Evolutionary conservation across 257 asterid species (phyloP).

Genomic region (Lithospermum erythrorhizon): DNA sequence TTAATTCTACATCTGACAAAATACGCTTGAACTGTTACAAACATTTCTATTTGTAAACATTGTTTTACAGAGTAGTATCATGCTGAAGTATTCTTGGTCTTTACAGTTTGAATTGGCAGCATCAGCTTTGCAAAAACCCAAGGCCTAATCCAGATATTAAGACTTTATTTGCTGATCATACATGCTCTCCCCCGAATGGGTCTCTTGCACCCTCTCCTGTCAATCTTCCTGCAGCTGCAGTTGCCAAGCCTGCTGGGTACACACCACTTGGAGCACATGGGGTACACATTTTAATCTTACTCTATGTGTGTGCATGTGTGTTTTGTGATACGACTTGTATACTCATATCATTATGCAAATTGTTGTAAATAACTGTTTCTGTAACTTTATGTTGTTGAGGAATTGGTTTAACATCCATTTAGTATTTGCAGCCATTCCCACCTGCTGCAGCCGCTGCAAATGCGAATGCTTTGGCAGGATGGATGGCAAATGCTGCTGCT

Average conservation of each 20-base stretch:
- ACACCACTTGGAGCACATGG: constrained; percentile 85
- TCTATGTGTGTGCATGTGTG: not conserved
- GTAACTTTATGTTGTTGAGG: constrained; percentile 1
- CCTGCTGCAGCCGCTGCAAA: constrained; percentile 70
- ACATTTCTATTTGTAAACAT: not conserved
- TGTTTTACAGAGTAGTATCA: not conserved
- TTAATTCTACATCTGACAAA: too few relatives aligned
- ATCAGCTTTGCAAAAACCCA: constrained; percentile 92
- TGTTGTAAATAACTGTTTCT: not conserved
- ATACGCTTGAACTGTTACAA: too few relatives aligned
- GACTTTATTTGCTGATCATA: constrained; percentile 80
- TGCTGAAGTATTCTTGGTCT: constrained; percentile 8
- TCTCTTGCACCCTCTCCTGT: constrained; percentile 70
- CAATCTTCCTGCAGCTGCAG: constrained; percentile 65
- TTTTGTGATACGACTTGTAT: not conserved
- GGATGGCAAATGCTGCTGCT: constrained; percentile 97
- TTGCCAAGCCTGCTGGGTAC: constrained; percentile 63
- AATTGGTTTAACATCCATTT: constrained; percentile 4
- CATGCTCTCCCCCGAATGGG: constrained; percentile 80
- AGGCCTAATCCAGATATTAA: constrained; percentile 95
- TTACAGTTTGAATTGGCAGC: constrained; percentile 97
- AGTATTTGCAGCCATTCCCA: constrained; percentile 69
- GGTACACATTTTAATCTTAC: constrained; percentile 26
- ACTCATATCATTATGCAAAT: not conserved
- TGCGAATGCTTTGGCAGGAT: constrained; percentile 91